Evolutionary conservation across 306 rosid species (phyloP).

Genomic region (Vigna mungo): DNA sequence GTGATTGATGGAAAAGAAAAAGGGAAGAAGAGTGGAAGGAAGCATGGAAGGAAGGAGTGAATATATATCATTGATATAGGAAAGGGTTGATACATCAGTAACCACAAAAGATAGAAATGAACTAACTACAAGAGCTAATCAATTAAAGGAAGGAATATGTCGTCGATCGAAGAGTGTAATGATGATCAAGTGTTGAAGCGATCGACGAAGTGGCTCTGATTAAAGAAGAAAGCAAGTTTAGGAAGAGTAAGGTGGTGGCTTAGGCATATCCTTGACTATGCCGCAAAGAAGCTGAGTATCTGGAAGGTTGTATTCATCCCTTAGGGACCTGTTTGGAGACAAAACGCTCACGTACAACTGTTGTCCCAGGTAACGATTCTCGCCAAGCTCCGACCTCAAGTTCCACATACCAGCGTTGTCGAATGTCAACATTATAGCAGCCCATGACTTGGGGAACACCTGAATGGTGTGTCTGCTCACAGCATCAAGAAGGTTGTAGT

Average conservation of each 20-base stretch:
- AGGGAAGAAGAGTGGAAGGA: not conserved
- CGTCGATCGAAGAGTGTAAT: too few species aligned
- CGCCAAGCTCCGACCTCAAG: constrained; percentile 61
- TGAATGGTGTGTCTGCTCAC: constrained; percentile 83
- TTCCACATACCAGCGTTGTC: constrained; percentile 88
- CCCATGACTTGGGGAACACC: constrained; percentile 78
- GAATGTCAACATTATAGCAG: constrained; percentile 62
- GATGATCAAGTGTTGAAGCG: not conserved
- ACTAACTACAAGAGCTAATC: not conserved
- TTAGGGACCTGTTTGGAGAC: constrained; percentile 52
- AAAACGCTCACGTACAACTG: constrained; percentile 61
- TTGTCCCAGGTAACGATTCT: constrained; percentile 73
- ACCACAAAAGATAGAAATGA: not conserved
- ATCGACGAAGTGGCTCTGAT: not conserved
- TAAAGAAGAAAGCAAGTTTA: not conserved
- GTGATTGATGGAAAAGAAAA: too few species aligned
- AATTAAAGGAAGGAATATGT: too few species aligned
- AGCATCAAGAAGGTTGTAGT: constrained; percentile 77
- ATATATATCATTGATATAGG: not conserved
- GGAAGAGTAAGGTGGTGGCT: constrained; percentile 47
- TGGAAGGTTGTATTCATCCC: constrained; percentile 75
- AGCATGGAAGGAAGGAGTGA: not conserved
- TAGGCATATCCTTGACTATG: constrained; percentile 55
- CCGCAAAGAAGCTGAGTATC: constrained; percentile 60
- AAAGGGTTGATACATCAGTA: constrained; percentile 23